Evolutionary conservation across 2,329 filamentous ascomycete species (phyloP).

Genomic region (Microdochium bolleyi): DNA sequence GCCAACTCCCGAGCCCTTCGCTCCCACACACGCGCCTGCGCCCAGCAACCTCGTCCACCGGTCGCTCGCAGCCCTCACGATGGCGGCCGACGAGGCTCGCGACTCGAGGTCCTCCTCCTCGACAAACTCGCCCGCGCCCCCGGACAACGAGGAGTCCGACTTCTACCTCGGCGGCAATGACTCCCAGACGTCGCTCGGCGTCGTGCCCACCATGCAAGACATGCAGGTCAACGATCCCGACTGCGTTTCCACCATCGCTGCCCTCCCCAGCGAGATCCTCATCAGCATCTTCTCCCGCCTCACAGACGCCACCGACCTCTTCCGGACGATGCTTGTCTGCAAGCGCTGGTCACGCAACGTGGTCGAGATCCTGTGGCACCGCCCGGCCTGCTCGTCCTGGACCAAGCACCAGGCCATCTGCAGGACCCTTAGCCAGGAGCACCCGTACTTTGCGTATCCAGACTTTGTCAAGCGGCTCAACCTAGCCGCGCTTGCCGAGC

Average conservation of each 20-base stretch:
- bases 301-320: slow-evolving; percentile 64
- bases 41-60: not conserved
- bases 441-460: slow-evolving; percentile 82
- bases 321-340: slow-evolving; percentile 88
- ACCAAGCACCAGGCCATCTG: slow-evolving; percentile 74
- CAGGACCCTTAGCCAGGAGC: slow-evolving; percentile 59
- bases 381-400: slow-evolving; percentile 86
- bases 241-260: slow-evolving; percentile 71
- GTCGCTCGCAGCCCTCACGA: slow-evolving; percentile 5
- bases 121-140: slow-evolving; percentile 65
- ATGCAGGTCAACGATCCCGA: slow-evolving; percentile 60
- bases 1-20: not conserved
- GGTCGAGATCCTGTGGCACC: slow-evolving; percentile 90
- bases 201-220: slow-evolving; percentile 63
- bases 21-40: no score
- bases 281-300: slow-evolving; percentile 89
- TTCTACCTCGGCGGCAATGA: slow-evolving; percentile 87
- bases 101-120: slow-evolving; percentile 58
- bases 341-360: slow-evolving; percentile 88
- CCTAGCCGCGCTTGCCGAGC: slow-evolving; percentile 66
- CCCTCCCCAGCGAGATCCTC: slow-evolving; percentile 87
- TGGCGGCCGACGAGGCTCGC: slow-evolving; percentile 29
- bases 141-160: slow-evolving; percentile 86
- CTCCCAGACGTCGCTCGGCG: slow-evolving; percentile 83
- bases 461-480: slow-evolving; percentile 91